Evolutionary conservation across 2,329 filamentous ascomycete genomes (phyloP), one percentile per base, ranked within the genome.

Genomic region (Chaetomiaceae sp.): DNA sequence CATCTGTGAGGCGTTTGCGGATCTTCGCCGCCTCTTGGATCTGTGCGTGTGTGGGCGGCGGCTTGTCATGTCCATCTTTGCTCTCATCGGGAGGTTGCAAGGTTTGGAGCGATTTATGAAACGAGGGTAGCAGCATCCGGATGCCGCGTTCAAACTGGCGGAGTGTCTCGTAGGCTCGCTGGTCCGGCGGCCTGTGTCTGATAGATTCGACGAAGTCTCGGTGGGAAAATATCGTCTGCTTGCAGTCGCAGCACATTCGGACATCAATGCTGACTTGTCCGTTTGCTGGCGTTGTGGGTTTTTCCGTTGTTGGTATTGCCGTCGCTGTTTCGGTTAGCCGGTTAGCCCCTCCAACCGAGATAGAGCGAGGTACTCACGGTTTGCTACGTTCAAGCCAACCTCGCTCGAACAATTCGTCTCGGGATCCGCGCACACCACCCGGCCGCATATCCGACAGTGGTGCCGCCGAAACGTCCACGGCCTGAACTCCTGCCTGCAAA

Each of bases 401-500:
- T 96, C 89, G 8, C 76, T 82, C 1, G 94, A 99, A 69, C 94
- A 99, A 3, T 72, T 84, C 0, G 94, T 99, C 53, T 82, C 79
- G 0, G 81, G 81, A 69, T 99, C 94, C 11, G 90, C 90, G 66
- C 94, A 99, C 0, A 99, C 90, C 0, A 99, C 90, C 38, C 87
- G 82, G 3, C 94, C 94, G 64, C 94, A 99, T 70, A 95, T 86
- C 50, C 94, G 82, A 70, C 94, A 99, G 69, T 99, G 94, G 68
- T 97, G 94, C 61, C 94, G 78, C 63, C 94, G 82, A 65, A 97
- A 95, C 1, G 90, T 88, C 80, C 96, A 97, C 13, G 85, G 87
- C 1, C 90, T 87, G 69, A 99, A 99, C 52, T 96, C 90, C 64
- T 99, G 94, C 65, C 95, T 89, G 64, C 94, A 99, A 65, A 96